Base-by-base conservation (phyloP, 805 yeast genomes). In the Wickerhamomyces hampshirensis region DNA sequence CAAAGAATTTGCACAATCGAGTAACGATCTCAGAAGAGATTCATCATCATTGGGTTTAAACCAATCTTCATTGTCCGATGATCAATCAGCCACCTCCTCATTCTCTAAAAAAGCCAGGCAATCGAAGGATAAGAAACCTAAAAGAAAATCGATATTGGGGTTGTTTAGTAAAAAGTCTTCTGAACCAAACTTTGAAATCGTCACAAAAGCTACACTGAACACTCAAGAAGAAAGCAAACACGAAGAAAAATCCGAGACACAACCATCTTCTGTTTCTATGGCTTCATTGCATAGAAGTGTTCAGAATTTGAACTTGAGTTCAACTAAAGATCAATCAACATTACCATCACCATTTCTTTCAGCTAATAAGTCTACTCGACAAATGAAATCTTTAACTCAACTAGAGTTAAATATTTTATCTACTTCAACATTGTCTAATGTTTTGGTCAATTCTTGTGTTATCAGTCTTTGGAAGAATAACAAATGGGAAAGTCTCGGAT, bases 141-240 rank as follows among this genome's bases (percentile, higher is more conserved):
- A 39, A 31, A 44, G 55, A 33, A 52, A 41, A 34, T 54, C 58
- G 1, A 35, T 54, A 24, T 54, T 54, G 24, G 42, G 40, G 13
- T 11, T 54, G 4, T 54, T 54, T 30, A 18, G 31, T 7, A 42
- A 37, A 28, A 50, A 45, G 38, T 39, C 36, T 15, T 23, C 37
- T 18, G 42, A 32, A 14, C 50, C 45, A 14, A 51, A 43, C 4
- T 52, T 53, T 29, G 58, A 53, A 31, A 50, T 53, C 24, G 53
- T 48, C 8, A 46, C 48, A 9, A 45, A 43, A 34, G 28, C 36
- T 11, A 26, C 43, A 6, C 17, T 37, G 17, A 28, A 21, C n/a
- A 17, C 15, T 8, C 18, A 19, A 23, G 19, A 31, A n/a, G 13
- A 24, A 10, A 31, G 31, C 16, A 42, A 30, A 14, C 28, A 27